phyloP scores from a whole-genome alignment of 371 early-diverging fungal genomes.

The Umbelopsis sp. region DNA sequence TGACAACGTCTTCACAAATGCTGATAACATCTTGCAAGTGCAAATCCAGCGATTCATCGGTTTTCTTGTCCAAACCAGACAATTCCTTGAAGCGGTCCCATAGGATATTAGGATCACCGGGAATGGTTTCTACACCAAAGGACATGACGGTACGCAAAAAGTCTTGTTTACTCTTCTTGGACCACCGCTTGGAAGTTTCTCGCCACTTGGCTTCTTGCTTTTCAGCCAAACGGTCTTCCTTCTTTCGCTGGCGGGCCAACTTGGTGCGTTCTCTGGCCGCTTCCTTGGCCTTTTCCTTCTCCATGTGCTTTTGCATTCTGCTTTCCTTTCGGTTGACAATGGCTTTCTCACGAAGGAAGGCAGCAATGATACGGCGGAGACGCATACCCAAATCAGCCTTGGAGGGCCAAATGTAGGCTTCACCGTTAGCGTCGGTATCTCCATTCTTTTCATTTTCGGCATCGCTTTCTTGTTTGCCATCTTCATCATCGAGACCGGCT shows the following conservation, averaged over 20 bases:
- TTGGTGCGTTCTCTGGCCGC: slow-evolving; percentile 23
- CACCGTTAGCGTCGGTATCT: slow-evolving; percentile 15
- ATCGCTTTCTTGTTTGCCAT: slow-evolving; percentile 27
- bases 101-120: slow-evolving; percentile 38
- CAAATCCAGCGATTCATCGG: slow-evolving; percentile 70
- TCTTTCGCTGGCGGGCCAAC: slow-evolving; percentile 49
- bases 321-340: slow-evolving; percentile 38
- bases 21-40: slow-evolving; percentile 60
- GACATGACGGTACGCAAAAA: slow-evolving; percentile 73
- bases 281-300: slow-evolving; percentile 17
- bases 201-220: slow-evolving; percentile 44
- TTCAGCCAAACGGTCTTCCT: slow-evolving; percentile 52
- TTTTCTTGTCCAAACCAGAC: slow-evolving; percentile 69
- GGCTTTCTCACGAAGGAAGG: slow-evolving; percentile 65
- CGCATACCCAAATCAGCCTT: slow-evolving; percentile 75
- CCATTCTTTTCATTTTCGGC: slow-evolving; percentile 22
- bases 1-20: slow-evolving; percentile 66
- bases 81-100: slow-evolving; percentile 78
- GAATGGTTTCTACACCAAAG: slow-evolving; percentile 65
- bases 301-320: slow-evolving; percentile 25
- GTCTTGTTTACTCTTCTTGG: slow-evolving; percentile 71
- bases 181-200: slow-evolving; percentile 62
- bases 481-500: slow-evolving; percentile 43
- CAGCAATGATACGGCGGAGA: slow-evolving; percentile 70
- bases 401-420: slow-evolving; percentile 59